phyloP scores from a whole-genome alignment of 73 alveolate species.

The Paramecium biaurelia region DNA sequence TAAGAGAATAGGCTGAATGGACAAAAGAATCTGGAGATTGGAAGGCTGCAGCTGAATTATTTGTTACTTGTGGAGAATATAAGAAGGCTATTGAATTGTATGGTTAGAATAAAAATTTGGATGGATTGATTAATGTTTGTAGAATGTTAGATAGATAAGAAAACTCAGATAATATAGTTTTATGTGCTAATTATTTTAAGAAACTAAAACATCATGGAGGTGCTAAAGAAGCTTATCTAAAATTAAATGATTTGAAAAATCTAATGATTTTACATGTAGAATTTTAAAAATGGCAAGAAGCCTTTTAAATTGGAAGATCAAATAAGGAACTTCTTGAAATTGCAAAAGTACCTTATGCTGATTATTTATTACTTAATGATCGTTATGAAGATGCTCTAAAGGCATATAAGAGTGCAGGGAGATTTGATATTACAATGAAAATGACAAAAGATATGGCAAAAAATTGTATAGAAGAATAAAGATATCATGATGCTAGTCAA shows the following conservation, averaged over 20 bases:
- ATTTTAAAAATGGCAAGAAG: conserved; percentile 59
- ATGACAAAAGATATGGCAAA: conserved; percentile 56
- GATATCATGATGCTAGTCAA: conserved; percentile 56
- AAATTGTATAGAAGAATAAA: conserved; percentile 50
- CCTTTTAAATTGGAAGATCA: conserved; percentile 44
- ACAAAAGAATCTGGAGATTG: conserved; percentile 48
- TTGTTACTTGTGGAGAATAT: conserved; percentile 23
- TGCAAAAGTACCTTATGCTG: conserved; percentile 61
- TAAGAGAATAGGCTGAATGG: conserved; percentile 52
- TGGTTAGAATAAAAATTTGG: conserved; percentile 25
- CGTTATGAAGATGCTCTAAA: conserved; percentile 61
- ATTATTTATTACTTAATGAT: conserved; percentile 23
- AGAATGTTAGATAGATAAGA: conserved; percentile 53
- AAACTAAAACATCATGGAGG: conserved; percentile 51
- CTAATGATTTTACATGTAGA: conserved; percentile 41
- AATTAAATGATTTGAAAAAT: conserved; percentile 43
- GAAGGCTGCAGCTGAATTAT: conserved; percentile 49
- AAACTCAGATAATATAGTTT: conserved; percentile 24
- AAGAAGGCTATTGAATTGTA: conserved; percentile 8
- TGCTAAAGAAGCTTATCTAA: conserved; percentile 60
- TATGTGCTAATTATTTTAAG: conserved; percentile 60
- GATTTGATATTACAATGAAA: conserved; percentile 55
- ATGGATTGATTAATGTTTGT: conserved; percentile 50
- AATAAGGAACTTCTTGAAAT: conserved; percentile 52
- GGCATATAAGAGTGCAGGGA: conserved; percentile 55